A percentile compares a stretch with the other conserved stretches of the same genome.
phyloP scores from a whole-genome alignment of 2,329 filamentous ascomycete genomes.

The Aspergillus sp. region DNA sequence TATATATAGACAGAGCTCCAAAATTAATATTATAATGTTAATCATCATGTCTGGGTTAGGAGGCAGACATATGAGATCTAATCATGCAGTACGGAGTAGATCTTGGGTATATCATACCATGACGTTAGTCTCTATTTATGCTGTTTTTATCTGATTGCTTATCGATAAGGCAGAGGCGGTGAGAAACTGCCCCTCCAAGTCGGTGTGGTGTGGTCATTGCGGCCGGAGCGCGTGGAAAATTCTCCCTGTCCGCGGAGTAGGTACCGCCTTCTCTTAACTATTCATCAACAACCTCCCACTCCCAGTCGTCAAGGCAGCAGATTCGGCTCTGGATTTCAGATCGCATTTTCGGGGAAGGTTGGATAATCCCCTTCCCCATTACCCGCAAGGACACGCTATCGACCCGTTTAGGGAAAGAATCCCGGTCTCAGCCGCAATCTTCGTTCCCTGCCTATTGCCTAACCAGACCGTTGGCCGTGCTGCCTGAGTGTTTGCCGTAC shows the following conservation, averaged over 20 bases:
- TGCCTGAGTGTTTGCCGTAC: conserved; percentile 6
- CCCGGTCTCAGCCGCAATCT: conserved; percentile 5
- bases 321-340: background rate
- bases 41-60: too few species aligned
- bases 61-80: too few species aligned
- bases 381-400: background rate
- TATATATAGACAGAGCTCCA: too few species aligned
- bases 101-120: too few species aligned
- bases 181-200: conserved; percentile 17
- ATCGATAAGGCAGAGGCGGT: conserved; percentile 15
- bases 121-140: too few species aligned
- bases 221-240: conserved; percentile 26
- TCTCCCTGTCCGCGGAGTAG: conserved; percentile 7
- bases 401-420: background rate
- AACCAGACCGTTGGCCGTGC: conserved; percentile 4
- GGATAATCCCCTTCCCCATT: conserved; percentile 4
- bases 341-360: conserved; percentile 4
- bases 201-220: conserved; percentile 26
- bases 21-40: too few species aligned
- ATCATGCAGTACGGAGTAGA: too few species aligned
- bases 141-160: background rate
- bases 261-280: conserved; percentile 5
- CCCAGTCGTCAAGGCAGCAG: background rate
- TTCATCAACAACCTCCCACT: conserved; percentile 5
- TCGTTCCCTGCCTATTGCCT: conserved; percentile 8